Conservation (phyloP, 1,284 basidiomycete genomes). For the Boletus smithii region DNA sequence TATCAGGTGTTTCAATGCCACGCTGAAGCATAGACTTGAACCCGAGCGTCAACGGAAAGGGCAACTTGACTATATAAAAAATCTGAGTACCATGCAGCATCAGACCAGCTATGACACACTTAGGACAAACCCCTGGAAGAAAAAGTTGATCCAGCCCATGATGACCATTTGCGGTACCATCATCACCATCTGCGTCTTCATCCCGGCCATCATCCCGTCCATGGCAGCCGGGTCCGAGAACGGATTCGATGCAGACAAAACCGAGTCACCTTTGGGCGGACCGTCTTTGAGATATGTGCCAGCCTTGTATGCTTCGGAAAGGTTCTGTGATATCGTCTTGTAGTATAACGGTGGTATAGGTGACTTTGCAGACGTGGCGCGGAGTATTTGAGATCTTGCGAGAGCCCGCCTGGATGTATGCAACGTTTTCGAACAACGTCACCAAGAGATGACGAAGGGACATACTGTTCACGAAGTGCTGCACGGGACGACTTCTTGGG, state of each 20-base stretch:
- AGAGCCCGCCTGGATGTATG: conserved; percentile 69
- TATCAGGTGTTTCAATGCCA: conserved; percentile 92
- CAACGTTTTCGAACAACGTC: conserved; percentile 2
- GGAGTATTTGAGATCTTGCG: conserved; percentile 77
- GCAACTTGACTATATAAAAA: conserved; percentile 75
- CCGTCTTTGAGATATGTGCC: conserved; percentile 86
- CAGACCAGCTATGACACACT: conserved; percentile 57
- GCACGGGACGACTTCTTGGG: conserved; percentile 80
- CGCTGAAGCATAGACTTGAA: conserved; percentile 99
- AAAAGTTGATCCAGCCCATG: conserved; percentile 99
- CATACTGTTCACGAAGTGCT: conserved; percentile 91
- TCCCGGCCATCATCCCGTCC: conserved; percentile 98
- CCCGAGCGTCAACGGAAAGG: conserved; percentile 94
- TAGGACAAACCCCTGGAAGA: conserved; percentile 97
- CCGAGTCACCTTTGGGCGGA: conserved; percentile 62
- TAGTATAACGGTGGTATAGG: conserved; percentile 77
- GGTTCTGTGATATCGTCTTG: conserved; percentile 68
- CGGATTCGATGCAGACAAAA: conserved; percentile 61
- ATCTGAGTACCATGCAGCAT: conserved; percentile 4
- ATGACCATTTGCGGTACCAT: conserved; percentile 98
- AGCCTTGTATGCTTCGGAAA: conserved; percentile 66
- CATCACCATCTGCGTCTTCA: conserved; percentile 99
- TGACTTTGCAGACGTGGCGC: conserved; percentile 74
- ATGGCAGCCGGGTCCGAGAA: conserved; percentile 87
- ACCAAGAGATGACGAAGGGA: conserved; percentile 22